phyloP scores from a whole-genome alignment of 441 rosid genomes.

The Bruguiera hainesii region DNA sequence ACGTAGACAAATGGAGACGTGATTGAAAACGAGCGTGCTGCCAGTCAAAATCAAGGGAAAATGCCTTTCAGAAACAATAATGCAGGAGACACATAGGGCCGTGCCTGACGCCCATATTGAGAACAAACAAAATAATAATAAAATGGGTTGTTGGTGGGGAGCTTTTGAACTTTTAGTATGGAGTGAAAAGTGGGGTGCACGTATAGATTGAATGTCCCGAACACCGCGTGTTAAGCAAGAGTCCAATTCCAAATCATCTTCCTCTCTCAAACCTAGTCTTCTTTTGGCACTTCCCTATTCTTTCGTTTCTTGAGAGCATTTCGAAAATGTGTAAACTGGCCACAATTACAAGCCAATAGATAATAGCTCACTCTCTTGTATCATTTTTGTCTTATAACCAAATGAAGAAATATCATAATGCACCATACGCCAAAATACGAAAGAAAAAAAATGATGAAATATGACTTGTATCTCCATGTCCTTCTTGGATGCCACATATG shows the following conservation, averaged over 20 bases:
- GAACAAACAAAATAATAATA: neutral
- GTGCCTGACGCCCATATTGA: neutral
- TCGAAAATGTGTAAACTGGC: neutral
- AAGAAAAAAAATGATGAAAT: no score
- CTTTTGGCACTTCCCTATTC: neutral
- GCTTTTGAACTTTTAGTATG: neutral
- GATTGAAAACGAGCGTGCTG: neutral
- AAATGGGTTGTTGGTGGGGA: neutral
- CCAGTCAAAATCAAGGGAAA: neutral
- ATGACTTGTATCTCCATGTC: no score
- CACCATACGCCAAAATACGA: no score
- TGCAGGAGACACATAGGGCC: neutral
- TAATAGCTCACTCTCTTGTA: no score
- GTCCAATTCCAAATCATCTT: neutral
- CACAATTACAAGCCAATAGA: no score
- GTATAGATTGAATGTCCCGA: neutral
- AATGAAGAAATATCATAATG: no score
- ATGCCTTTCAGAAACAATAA: constrained; percentile 1
- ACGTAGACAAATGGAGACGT: neutral
- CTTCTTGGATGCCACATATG: no score
- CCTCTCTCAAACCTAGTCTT: neutral
- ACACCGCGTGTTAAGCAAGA: neutral
- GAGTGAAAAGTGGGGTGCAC: neutral
- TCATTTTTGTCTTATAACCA: no score
- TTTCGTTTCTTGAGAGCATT: neutral